Percentiles rank a stretch among this genome's conserved stretches.
phyloP scores from a whole-genome alignment of 177 flowering plant genomes.

The Vitis hybrid region DNA sequence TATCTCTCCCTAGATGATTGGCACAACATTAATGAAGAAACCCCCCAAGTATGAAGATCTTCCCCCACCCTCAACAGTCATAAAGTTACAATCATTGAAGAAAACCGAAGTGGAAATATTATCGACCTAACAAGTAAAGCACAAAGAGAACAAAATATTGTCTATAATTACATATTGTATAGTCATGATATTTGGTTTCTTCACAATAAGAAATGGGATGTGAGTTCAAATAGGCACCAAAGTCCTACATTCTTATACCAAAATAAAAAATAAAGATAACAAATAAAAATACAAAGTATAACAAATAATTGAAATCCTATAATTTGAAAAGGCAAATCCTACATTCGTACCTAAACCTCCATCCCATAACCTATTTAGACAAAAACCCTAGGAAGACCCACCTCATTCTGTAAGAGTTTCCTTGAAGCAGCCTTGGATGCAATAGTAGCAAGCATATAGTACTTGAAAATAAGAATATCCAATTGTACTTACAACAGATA shows the following conservation, averaged over 20 bases:
- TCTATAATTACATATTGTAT: no score
- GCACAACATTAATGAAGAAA: conserved; percentile 48
- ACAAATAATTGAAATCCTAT: background rate
- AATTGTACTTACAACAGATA: conserved; percentile 77
- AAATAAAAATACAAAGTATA: no score
- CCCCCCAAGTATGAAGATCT: conserved; percentile 42
- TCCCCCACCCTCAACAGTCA: conserved; percentile 34
- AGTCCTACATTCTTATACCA: no score
- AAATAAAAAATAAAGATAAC: no score
- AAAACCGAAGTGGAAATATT: no score
- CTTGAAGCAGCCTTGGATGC: conserved; percentile 99
- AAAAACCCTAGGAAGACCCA: conserved; percentile 92
- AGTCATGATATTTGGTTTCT: no score
- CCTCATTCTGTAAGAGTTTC: conserved; percentile 89
- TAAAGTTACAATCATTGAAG: background rate
- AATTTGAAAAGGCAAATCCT: background rate
- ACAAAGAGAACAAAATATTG: no score
- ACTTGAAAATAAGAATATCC: background rate
- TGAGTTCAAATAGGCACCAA: no score
- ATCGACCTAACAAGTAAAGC: no score
- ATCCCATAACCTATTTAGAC: conserved; percentile 97
- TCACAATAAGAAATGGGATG: no score
- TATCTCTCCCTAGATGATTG: conserved; percentile 32
- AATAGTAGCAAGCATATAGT: conserved; percentile 84
- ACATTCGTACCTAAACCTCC: conserved; percentile 83